These are phyloP conservation scores for Dothidotthia symphoricarpi DNA, from an alignment of 2,329 filamentous ascomycete genomes.

Conservation along the genomic window DNA sequence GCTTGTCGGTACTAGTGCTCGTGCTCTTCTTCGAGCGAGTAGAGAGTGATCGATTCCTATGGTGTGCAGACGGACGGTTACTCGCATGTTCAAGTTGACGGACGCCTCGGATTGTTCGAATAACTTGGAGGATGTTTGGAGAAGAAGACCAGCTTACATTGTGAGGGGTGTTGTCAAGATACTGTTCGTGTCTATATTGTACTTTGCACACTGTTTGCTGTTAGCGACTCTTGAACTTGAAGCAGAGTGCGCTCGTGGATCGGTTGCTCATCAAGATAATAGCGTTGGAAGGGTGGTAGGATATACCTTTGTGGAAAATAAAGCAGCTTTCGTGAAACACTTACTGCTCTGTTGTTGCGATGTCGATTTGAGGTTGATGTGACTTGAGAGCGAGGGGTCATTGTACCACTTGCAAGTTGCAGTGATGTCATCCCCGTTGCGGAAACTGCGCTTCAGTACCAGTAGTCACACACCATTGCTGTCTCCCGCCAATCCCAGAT, in stretches of 20 bases:
- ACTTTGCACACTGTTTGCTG: conserved; percentile 4
- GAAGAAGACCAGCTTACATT: too few species aligned
- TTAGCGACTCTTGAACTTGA: conserved; percentile 15
- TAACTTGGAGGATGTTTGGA: too few species aligned
- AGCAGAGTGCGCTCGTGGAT: neutral
- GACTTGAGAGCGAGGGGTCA: conserved; percentile 10
- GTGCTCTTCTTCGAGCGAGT: conserved; percentile 64
- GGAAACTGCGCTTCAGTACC: conserved; percentile 18
- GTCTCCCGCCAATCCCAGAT: too few species aligned
- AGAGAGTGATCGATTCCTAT: conserved; percentile 71
- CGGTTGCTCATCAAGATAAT: conserved; percentile 7
- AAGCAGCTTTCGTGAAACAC: conserved; percentile 9
- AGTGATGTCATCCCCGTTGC: conserved; percentile 22
- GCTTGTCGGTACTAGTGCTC: conserved; percentile 45
- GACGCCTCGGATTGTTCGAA: too few species aligned
- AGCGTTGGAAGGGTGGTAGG: conserved; percentile 1
- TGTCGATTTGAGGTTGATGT: conserved; percentile 13
- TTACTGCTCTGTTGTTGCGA: conserved; percentile 8
- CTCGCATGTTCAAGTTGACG: conserved; percentile 22
- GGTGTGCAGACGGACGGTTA: conserved; percentile 25
- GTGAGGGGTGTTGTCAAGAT: too few species aligned
- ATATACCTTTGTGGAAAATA: conserved; percentile 10
- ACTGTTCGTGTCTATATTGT: neutral
- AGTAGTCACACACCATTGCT: conserved; percentile 5
- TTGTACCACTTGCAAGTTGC: conserved; percentile 12